Evolutionary conservation across 306 rosid species (phyloP), one percentile per base, ranked within the genome.

Genomic region (Ammopiptanthus mongolicus): DNA sequence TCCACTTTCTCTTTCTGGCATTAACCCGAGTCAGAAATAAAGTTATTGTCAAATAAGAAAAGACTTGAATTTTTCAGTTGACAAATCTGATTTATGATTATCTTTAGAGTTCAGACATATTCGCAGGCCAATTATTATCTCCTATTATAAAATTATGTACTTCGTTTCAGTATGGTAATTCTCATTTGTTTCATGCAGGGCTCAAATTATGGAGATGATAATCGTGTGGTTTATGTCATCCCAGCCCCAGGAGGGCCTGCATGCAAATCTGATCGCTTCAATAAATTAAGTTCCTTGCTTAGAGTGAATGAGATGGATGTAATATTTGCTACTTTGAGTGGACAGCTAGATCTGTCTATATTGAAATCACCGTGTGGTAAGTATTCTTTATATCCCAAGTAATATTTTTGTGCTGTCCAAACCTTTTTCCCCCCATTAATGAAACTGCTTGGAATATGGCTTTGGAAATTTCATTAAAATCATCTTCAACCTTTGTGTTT

Each of bases 361-460:
- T 83, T 94, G 70, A 86, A 74, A 74, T 83, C 94, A 59, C 93
- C 96, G 57, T 87, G 95, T 39, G 79, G 98, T 91, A 76, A 84
- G 87, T 79, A 53, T 74, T 74, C 12, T 47, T 62, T 19, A 66
- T 46, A 51, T 76, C 41, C 71, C 60, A 52, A 39, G 69, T 81
- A 63, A 59, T 69, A 47, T 51, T 25, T 52, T 74, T 62, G 70
- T 25, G 6, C 8, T 18, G 51, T 63, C 42, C 19, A 47, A 14
- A 12, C 14, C 25, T 33, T 73, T 23, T 58, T 31, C 9, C 59
- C 65, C 31, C 44, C 39, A 63, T 44, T 41, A 51, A 59, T 18
- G 22, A 69, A 50, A 23, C 37, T 52, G n/a, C 73, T 33, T 74
- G 55, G 39, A 52, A 22, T 42, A 81, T 50, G 73, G 14, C n/a